Evolutionary conservation across 2,329 filamentous ascomycete genomes (phyloP).

Genomic region (Colletotrichum graminicola): DNA sequence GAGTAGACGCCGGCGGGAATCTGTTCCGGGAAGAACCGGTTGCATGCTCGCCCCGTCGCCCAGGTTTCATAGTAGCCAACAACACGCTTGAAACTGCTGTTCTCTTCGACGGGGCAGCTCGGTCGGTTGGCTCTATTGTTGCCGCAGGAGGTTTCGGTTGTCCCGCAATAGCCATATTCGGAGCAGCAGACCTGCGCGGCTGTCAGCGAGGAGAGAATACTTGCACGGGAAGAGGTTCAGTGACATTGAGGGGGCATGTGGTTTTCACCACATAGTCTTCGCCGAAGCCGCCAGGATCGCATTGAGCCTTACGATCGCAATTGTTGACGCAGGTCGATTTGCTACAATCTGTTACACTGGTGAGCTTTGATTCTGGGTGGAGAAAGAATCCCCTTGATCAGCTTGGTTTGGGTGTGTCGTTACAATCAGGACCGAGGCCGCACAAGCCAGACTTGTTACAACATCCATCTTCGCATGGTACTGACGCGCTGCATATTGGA

Average conservation of each 20-base stretch:
- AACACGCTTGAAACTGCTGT: constrained; percentile 21
- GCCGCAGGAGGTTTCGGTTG: neutral
- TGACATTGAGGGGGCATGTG: constrained; percentile 52
- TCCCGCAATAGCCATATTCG: neutral
- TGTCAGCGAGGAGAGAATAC: neutral
- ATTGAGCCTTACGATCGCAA: neutral
- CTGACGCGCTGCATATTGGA: neutral
- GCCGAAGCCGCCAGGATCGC: neutral
- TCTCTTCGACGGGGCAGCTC: neutral
- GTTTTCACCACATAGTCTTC: constrained; percentile 2
- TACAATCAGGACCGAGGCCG: constrained; percentile 3
- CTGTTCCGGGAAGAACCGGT: constrained; percentile 44
- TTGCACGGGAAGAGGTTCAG: constrained; percentile 45
- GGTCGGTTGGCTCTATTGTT: neutral
- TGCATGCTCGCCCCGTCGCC: constrained; percentile 9
- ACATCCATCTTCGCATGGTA: neutral
- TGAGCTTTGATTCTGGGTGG: neutral
- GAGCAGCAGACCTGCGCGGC: neutral
- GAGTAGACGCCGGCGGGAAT: constrained; percentile 48
- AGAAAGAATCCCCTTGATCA: neutral
- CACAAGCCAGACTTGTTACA: neutral
- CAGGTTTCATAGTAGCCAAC: constrained; percentile 52
- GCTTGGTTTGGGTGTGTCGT: neutral
- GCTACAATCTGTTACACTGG: neutral
- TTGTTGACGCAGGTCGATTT: neutral